phyloP scores from a whole-genome alignment of 495 filamentous ascomycete genomes.

The Jackrogersella multiformis region DNA sequence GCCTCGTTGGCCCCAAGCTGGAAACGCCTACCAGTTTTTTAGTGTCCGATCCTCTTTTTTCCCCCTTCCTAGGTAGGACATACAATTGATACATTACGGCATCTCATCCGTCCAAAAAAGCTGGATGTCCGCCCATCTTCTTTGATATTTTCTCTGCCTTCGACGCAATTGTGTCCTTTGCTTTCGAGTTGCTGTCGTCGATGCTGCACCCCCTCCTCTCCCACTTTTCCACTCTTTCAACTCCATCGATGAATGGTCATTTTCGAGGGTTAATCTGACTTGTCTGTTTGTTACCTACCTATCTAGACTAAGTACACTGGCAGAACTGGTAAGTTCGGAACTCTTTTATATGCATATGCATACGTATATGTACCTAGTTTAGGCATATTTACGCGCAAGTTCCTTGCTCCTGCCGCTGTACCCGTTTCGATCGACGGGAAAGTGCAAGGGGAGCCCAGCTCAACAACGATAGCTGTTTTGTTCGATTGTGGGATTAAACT shows the following conservation, averaged over 20 bases:
- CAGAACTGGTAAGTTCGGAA: conserved; percentile 20
- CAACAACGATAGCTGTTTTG: conserved; percentile 32
- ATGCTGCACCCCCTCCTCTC: conserved; percentile 9
- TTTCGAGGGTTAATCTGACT: conserved; percentile 15
- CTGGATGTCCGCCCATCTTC: conserved; percentile 25
- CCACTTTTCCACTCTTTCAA: conserved; percentile 6
- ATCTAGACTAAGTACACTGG: too few species aligned
- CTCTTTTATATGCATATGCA: conserved; percentile 34
- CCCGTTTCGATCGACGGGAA: conserved; percentile 27
- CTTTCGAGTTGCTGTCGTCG: conserved; percentile 7
- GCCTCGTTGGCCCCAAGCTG: conserved; percentile 34
- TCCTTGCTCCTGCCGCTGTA: conserved; percentile 14
- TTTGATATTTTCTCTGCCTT: conserved; percentile 1
- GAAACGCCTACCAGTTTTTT: conserved; percentile 7
- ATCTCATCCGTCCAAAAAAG: conserved; percentile 25
- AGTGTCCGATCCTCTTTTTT: conserved; percentile 31
- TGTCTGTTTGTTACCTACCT: conserved; percentile 4
- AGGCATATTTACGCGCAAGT: conserved; percentile 1
- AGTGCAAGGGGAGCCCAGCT: conserved; percentile 12
- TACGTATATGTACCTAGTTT: too few species aligned
- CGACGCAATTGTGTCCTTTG: conserved; percentile 12
- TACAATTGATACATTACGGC: conserved; percentile 27
- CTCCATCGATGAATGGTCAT: conserved; percentile 12
- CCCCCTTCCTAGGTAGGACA: conserved; percentile 1
- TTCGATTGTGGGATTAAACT: conserved; percentile 30